Evolutionary conservation across 352 stramenopile genomes (phyloP), one percentile per base, ranked within the genome.

Genomic region (Phytopythium aichiense): DNA sequence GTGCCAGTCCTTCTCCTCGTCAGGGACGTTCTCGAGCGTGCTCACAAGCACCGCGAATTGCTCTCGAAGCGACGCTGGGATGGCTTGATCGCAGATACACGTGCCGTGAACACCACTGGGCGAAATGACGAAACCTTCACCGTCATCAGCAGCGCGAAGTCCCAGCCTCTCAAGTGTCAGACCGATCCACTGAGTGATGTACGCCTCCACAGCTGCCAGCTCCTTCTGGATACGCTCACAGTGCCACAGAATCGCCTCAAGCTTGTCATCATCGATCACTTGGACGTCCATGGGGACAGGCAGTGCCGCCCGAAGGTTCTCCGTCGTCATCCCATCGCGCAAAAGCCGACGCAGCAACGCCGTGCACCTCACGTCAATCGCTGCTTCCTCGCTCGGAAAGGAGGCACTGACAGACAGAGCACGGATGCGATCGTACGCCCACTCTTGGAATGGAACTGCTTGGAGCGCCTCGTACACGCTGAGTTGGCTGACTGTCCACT

Each of bases 1-100:
- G 28, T 91, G 79, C 75, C 78, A 89, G 52, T 88, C 76, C 54
- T 81, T 87, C 1, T 74, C 57, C 1, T 54, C 42, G 0, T 80
- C 74, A 1, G 70, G 60, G 2, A 80, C 67, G 31, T 77, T 65
- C 43, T 85, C 77, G 11, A 86, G 49, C 23, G 4, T 23, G 2
- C 23, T 51, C 37, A 60, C 54, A 30, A 23, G 23, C 13, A 42
- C 45, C 0, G 30, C 58, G 31, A 87, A 78, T 56, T 68, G 74
- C 15, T 12, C 23, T 20, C 70, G 74, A 13, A 79, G 30, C 0
- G 68, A 50, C 2, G 61, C 48, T 0, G 54, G 22, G n/a, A 88
- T 57, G 6, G 74, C 16, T 3, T 60, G 56, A 25, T 78, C 73
- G 35, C 69, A 78, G 30, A 77, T 66, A 62, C 67, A 84, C 5